Percentiles rank a stretch among this genome's conserved stretches.
These are phyloP conservation scores for Vigna nakashimae DNA, from an alignment of 306 rosid species.

Conservation along the genomic window DNA sequence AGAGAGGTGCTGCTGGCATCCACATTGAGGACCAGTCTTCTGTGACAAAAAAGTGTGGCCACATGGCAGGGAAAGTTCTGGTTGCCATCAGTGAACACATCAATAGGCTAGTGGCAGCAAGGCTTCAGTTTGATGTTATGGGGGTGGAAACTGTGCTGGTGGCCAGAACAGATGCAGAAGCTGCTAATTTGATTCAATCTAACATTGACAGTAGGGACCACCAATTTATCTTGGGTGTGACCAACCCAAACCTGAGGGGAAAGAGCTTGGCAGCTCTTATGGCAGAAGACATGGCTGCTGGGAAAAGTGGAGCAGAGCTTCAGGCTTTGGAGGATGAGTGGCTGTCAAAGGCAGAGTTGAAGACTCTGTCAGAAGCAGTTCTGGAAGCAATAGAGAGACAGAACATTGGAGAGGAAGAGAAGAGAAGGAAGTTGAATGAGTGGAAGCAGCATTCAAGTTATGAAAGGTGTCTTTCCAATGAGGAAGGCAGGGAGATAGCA, in stretches of 20 bases:
- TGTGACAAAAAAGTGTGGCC: slow-evolving; percentile 91
- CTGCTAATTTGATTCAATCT: slow-evolving; percentile 81
- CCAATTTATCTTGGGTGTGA: slow-evolving; percentile 85
- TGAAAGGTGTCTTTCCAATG: slow-evolving; percentile 71
- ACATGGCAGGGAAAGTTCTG: slow-evolving; percentile 95
- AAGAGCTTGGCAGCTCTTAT: slow-evolving; percentile 65
- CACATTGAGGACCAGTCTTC: slow-evolving; percentile 98
- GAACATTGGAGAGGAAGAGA: slow-evolving; percentile 65
- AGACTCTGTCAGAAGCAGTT: slow-evolving; percentile 84
- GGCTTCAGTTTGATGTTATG: slow-evolving; percentile 95
- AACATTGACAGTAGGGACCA: slow-evolving; percentile 87
- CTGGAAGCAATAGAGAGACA: slow-evolving; percentile 62
- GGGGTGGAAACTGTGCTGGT: slow-evolving; percentile 89
- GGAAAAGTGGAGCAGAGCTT: slow-evolving; percentile 80
- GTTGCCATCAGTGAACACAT: slow-evolving; percentile 85
- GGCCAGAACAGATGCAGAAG: slow-evolving; percentile 93
- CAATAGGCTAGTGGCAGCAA: slow-evolving; percentile 88
- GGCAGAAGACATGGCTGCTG: slow-evolving; percentile 68
- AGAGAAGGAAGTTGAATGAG: slow-evolving; percentile 62
- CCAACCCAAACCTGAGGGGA: slow-evolving; percentile 65
- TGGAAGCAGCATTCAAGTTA: slow-evolving; percentile 64
- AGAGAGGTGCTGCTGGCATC: slow-evolving; percentile 95
- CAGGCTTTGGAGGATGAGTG: slow-evolving; percentile 81
- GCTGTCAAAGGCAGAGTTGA: slow-evolving; percentile 69
- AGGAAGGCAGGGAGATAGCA: slow-evolving; percentile 71